Conservation (phyloP, 2,329 filamentous ascomycete genomes). For the Pyrenophora seminiperda region DNA sequence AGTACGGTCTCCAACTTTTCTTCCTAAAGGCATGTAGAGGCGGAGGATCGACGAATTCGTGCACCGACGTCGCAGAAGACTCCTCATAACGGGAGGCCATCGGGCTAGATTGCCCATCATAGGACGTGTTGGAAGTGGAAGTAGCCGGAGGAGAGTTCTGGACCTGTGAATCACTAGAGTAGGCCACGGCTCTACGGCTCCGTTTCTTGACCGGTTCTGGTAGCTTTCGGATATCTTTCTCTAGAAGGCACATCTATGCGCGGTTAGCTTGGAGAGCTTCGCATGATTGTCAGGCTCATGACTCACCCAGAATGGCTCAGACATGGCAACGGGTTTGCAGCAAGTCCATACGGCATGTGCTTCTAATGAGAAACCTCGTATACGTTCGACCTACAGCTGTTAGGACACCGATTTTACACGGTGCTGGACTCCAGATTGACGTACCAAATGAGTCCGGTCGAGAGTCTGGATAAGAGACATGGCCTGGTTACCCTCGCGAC, state of each 20-base stretch:
- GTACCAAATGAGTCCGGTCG: constrained; percentile 55
- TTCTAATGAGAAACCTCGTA: constrained; percentile 60
- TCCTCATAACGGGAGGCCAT: constrained; percentile 36
- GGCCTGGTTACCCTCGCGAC: constrained; percentile 53
- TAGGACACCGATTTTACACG: constrained; percentile 20
- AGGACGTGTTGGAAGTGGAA: constrained; percentile 48
- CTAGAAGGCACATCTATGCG: constrained; percentile 46
- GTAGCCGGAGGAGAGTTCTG: constrained; percentile 39
- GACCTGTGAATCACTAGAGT: constrained; percentile 25
- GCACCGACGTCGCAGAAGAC: constrained; percentile 43
- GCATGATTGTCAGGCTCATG: too few species aligned
- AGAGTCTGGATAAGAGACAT: constrained; percentile 50
- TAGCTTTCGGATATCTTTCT: constrained; percentile 59
- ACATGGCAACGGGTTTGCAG: constrained; percentile 52
- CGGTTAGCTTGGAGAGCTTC: too few species aligned
- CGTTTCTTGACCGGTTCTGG: constrained; percentile 47
- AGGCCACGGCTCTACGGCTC: constrained; percentile 35
- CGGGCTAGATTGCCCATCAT: constrained; percentile 43
- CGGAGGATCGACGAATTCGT: constrained; percentile 47
- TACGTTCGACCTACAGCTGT: constrained; percentile 51
- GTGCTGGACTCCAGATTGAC: constrained; percentile 13
- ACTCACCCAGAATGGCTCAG: constrained; percentile 53
- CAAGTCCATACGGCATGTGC: constrained; percentile 58
- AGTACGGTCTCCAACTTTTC: constrained; percentile 46
- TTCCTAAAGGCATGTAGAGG: constrained; percentile 52